Conservation (phyloP, 495 filamentous ascomycete genomes). For the Penicillium canariense region DNA sequence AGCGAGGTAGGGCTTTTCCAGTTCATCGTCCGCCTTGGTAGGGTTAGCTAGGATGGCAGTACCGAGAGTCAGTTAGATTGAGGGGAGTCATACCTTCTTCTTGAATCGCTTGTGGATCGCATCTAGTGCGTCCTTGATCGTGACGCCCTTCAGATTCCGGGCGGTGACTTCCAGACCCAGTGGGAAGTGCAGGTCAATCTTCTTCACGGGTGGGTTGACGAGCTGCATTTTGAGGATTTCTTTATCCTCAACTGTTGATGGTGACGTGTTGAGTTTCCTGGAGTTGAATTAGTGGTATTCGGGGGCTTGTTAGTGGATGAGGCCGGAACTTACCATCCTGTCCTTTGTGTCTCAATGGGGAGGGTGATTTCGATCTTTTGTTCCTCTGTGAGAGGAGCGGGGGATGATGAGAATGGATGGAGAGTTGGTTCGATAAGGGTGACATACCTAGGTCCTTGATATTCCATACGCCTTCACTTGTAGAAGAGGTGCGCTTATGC, state of each 20-base stretch:
- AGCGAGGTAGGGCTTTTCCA: conserved; percentile 74
- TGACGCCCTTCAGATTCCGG: conserved; percentile 86
- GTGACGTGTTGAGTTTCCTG: conserved; percentile 90
- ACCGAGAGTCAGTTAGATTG: background rate
- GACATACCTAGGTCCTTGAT: conserved; percentile 81
- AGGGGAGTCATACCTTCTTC: conserved; percentile 68
- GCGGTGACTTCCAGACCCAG: conserved; percentile 85
- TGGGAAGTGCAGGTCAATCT: conserved; percentile 87
- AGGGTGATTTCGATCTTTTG: conserved; percentile 71
- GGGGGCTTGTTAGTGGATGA: background rate
- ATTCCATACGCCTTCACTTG: conserved; percentile 61
- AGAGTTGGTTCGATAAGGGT: background rate
- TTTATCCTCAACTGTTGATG: conserved; percentile 72
- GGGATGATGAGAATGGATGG: conserved; percentile 10
- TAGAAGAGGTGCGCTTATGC: conserved; percentile 66
- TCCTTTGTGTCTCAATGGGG: conserved; percentile 83
- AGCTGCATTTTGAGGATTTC: conserved; percentile 77
- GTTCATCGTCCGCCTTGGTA: conserved; percentile 78
- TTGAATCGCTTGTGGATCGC: conserved; percentile 92
- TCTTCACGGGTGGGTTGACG: conserved; percentile 79
- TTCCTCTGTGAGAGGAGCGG: conserved; percentile 57
- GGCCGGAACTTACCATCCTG: conserved; percentile 70
- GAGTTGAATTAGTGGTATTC: background rate
- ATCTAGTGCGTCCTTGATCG: conserved; percentile 90
- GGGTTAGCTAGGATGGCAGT: background rate